Evolutionary conservation across 371 early-diverging fungal species (phyloP).

Genomic region (Blakeslea trispora): DNA sequence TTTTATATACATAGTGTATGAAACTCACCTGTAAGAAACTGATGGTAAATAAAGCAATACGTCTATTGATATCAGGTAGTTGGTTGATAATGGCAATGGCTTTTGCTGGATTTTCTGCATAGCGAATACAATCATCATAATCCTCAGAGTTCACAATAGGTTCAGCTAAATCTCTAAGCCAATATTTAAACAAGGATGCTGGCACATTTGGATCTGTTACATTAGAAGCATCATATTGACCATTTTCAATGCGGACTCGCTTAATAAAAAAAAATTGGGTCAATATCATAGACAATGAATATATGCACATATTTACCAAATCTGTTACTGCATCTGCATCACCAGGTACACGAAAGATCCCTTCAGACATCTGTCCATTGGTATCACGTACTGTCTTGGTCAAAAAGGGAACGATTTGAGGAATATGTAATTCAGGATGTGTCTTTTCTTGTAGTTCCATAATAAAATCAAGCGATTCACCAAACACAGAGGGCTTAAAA

Average conservation of each 20-base stretch:
- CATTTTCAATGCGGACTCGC: slow-evolving; percentile 84
- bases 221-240: slow-evolving; percentile 66
- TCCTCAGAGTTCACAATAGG: slow-evolving; percentile 87
- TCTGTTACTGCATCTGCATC: slow-evolving; percentile 87
- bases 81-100: slow-evolving; percentile 64
- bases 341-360: slow-evolving; percentile 97
- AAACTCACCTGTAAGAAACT: slow-evolving; percentile 72
- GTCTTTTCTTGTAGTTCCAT: slow-evolving; percentile 62
- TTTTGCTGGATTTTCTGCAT: slow-evolving; percentile 54
- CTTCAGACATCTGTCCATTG: slow-evolving; percentile 84
- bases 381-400: slow-evolving; percentile 73
- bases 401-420: slow-evolving; percentile 85
- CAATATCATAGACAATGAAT: too few relatives aligned
- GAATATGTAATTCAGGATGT: slow-evolving; percentile 57
- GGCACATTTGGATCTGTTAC: slow-evolving; percentile 91
- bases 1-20: neutral
- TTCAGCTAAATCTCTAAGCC: slow-evolving; percentile 92
- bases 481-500: slow-evolving; percentile 89
- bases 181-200: slow-evolving; percentile 88
- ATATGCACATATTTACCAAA: slow-evolving; percentile 57
- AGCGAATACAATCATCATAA: slow-evolving; percentile 72
- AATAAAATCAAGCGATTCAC: slow-evolving; percentile 83
- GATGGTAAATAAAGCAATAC: slow-evolving; percentile 79
- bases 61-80: slow-evolving; percentile 75
- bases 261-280: slow-evolving; percentile 7